Conservation (phyloP, 257 asterid genomes). For the Jacaranda copaia region DNA sequence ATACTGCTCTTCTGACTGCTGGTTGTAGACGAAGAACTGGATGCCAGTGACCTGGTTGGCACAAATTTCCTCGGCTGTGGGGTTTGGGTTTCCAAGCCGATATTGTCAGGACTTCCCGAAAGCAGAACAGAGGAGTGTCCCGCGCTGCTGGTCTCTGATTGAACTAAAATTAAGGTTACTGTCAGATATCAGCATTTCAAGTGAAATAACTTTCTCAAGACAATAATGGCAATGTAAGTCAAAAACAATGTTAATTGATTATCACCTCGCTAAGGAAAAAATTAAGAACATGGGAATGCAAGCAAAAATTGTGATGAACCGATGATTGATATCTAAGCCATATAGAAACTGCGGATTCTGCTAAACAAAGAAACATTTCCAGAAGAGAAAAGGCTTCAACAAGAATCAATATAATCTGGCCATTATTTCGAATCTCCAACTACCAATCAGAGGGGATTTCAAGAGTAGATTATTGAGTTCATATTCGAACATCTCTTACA, state of each 20-base stretch:
- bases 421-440: not conserved
- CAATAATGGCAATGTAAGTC: no score
- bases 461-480: not conserved
- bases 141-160: constrained; percentile 56
- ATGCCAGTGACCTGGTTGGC: constrained; percentile 43
- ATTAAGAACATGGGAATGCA: not conserved
- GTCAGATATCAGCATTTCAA: constrained; percentile 1
- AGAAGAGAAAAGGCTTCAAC: not conserved
- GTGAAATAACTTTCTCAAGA: no score
- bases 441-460: not conserved
- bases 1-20: constrained; percentile 48
- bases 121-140: constrained; percentile 43
- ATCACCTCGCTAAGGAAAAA: not conserved
- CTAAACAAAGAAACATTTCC: not conserved
- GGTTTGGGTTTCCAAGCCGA: constrained; percentile 48
- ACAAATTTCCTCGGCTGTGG: constrained; percentile 48
- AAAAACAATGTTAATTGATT: not conserved
- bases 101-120: constrained; percentile 35
- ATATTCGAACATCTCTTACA: not conserved
- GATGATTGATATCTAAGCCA: not conserved
- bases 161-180: not conserved
- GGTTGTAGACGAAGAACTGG: constrained; percentile 51
- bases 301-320: not conserved
- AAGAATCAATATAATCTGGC: not conserved
- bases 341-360: not conserved